A percentile compares a stretch with the other conserved stretches of the same genome.
These are phyloP conservation scores for Quercus lobata DNA, from an alignment of 331 rosid species.

Conservation along the genomic window DNA sequence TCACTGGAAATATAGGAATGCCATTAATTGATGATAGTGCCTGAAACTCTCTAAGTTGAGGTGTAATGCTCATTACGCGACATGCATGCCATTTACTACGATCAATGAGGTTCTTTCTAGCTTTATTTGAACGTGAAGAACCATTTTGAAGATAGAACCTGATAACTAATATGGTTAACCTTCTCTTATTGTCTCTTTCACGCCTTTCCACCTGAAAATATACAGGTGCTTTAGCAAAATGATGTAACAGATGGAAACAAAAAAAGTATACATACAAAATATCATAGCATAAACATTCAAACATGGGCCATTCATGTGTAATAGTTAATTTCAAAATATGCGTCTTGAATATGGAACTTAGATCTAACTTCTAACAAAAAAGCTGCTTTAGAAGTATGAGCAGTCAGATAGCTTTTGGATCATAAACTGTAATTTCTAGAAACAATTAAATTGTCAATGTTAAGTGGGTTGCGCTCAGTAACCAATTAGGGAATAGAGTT, in stretches of 20 bases:
- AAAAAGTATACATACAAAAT: neutral
- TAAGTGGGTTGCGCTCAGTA: neutral
- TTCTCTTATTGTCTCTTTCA: slow-evolving; percentile 77
- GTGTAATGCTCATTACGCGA: slow-evolving; percentile 82
- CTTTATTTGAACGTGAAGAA: slow-evolving; percentile 76
- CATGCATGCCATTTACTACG: slow-evolving; percentile 94
- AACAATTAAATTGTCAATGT: neutral
- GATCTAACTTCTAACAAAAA: neutral
- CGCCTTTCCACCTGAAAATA: slow-evolving; percentile 92
- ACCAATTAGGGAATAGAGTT: neutral
- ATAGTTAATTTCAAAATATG: neutral
- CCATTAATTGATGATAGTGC: slow-evolving; percentile 83
- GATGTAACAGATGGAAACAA: neutral
- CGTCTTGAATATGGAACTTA: neutral
- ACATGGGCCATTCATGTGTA: neutral
- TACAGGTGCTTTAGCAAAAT: slow-evolving; percentile 34
- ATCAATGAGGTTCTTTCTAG: slow-evolving; percentile 82
- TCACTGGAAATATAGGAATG: slow-evolving; percentile 75
- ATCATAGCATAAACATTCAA: slow-evolving; percentile 2
- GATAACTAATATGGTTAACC: slow-evolving; percentile 54
- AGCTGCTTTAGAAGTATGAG: neutral
- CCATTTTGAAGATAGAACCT: slow-evolving; percentile 89
- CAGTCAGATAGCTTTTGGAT: neutral
- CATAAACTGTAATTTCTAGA: neutral
- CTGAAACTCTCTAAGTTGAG: slow-evolving; percentile 94